Evolutionary conservation across 805 yeast species (phyloP).

Genomic region (Spathaspora girioi): DNA sequence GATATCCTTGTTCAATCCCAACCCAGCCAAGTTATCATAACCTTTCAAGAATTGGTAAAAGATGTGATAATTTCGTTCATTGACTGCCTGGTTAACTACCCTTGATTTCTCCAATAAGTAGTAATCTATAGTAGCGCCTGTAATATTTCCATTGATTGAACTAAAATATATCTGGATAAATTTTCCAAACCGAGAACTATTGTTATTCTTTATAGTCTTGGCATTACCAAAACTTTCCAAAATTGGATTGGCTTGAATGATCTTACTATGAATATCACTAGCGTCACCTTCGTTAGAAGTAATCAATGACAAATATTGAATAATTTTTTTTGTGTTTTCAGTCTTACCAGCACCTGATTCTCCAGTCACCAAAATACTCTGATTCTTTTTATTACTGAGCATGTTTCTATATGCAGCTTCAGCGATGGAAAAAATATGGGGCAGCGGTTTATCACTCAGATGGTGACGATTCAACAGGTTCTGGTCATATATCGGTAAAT

Average conservation of each 20-base stretch:
- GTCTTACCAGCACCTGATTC: conserved; percentile 99
- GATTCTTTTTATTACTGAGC: conserved; percentile 66
- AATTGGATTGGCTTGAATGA: conserved; percentile 91
- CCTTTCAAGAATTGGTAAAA: conserved; percentile 86
- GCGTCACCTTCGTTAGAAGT: conserved; percentile 27
- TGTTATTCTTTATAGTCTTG: conserved; percentile 88
- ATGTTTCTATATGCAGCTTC: conserved; percentile 82
- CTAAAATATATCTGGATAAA: conserved; percentile 80
- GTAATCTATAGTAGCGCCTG: conserved; percentile 94
- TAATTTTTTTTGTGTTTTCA: conserved; percentile 91
- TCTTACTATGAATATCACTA: conserved; percentile 69
- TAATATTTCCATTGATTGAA: conserved; percentile 55
- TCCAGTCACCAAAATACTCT: conserved; percentile 94
- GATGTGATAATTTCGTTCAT: conserved; percentile 90
- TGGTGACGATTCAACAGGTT: conserved; percentile 58
- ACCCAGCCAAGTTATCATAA: conserved; percentile 44
- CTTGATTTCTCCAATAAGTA: conserved; percentile 91
- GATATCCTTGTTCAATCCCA: conserved; percentile 40
- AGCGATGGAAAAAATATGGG: conserved; percentile 85
- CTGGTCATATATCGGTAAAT: conserved; percentile 65
- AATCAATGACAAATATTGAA: conserved; percentile 84
- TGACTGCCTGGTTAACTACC: conserved; percentile 67
- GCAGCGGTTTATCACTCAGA: conserved; percentile 41
- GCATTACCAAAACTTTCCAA: conserved; percentile 97
- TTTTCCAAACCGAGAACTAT: conserved; percentile 95